Conservation (phyloP, 768 basidiomycete species). For the Calocybe indica region DNA sequence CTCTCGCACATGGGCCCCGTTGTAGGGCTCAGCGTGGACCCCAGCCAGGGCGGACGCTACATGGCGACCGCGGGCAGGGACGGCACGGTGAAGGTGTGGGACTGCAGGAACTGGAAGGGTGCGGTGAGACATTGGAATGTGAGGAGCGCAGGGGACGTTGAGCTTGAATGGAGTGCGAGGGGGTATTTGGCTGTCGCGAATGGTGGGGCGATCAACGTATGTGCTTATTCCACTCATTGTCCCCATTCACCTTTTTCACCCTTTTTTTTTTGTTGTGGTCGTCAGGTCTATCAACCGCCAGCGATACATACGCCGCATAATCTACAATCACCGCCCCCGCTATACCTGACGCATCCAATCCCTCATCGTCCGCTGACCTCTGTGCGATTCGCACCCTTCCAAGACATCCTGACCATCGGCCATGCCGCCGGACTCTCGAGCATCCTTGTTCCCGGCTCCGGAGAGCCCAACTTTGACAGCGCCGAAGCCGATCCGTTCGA, state of each 20-base stretch:
- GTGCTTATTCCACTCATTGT: conserved; percentile 14
- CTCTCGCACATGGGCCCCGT: conserved; percentile 90
- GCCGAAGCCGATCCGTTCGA: conserved; percentile 95
- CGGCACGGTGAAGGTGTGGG: conserved; percentile 92
- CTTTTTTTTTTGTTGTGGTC: conserved; percentile 4
- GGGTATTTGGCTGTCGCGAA: conserved; percentile 79
- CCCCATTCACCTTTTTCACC: not conserved
- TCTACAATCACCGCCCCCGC: conserved; percentile 53
- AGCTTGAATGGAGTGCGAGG: conserved; percentile 80
- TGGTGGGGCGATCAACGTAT: conserved; percentile 79
- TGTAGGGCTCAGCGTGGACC: conserved; percentile 74
- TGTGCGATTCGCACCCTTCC: conserved; percentile 83
- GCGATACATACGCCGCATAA: conserved; percentile 54
- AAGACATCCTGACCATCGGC: conserved; percentile 77
- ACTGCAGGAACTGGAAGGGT: conserved; percentile 93
- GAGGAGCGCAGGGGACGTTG: conserved; percentile 56
- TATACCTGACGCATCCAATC: conserved; percentile 87
- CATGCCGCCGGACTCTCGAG: conserved; percentile 76
- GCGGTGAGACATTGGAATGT: conserved; percentile 73
- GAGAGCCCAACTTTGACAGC: conserved; percentile 94
- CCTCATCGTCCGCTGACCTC: conserved; percentile 72
- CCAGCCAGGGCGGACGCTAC: conserved; percentile 79
- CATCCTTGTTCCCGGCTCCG: conserved; percentile 85
- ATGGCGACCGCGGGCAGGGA: conserved; percentile 90
- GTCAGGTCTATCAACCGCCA: conserved; percentile 68